Evolutionary conservation across 192 early-diverging fungal genomes (phyloP).

Genomic region (Chytriomyces hyalinus): DNA sequence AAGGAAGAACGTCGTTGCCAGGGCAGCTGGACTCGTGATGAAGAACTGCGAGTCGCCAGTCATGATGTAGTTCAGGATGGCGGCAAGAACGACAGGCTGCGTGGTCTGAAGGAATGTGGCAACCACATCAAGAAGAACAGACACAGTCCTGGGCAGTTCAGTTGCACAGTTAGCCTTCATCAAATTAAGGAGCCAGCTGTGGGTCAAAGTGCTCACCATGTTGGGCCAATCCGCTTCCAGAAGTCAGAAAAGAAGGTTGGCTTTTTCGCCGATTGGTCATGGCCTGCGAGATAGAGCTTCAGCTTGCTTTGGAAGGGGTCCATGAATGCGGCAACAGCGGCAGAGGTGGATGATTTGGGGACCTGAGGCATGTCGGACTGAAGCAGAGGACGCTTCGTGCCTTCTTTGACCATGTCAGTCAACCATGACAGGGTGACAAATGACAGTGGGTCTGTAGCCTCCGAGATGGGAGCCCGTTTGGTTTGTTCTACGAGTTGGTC

Average conservation of each 20-base stretch:
- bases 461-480: background rate
- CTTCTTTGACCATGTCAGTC: background rate
- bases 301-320: conserved; percentile 16
- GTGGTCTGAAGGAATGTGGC: background rate
- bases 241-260: conserved; percentile 17
- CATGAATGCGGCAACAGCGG: conserved; percentile 3
- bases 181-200: background rate
- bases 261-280: background rate
- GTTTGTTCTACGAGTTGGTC: too few species aligned
- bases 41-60: conserved; percentile 13
- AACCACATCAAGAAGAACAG: background rate
- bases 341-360: conserved; percentile 1
- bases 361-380: background rate
- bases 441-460: conserved; percentile 11
- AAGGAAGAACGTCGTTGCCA: conserved; percentile 14
- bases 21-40: background rate
- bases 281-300: background rate
- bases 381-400: background rate
- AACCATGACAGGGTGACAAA: conserved; percentile 21
- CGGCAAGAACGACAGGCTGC: conserved; percentile 21
- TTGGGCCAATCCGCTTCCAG: background rate
- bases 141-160: background rate
- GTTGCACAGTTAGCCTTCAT: background rate
- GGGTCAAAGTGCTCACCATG: background rate
- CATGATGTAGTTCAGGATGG: background rate